A percentile compares a stretch with the other conserved stretches of the same genome.
Conservation (phyloP, 116 monocot genomes). For the Phalaenopsis hybrid region DNA sequence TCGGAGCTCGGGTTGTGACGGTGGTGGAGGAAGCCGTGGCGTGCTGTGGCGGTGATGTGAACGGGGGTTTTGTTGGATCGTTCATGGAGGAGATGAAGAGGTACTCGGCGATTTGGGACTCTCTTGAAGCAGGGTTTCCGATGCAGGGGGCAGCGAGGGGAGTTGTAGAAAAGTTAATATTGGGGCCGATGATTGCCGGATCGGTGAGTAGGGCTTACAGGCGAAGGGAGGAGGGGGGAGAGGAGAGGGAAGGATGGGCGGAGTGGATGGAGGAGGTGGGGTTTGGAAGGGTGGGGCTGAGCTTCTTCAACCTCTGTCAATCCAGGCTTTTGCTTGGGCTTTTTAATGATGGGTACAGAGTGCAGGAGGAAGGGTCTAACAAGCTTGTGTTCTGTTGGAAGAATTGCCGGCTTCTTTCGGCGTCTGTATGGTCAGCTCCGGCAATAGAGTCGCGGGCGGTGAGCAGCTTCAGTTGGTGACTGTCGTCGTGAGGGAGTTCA, state of each 20-base stretch:
- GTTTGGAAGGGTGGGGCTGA: background rate
- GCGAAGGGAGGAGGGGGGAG: conserved; percentile 6
- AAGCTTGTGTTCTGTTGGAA: conserved; percentile 13
- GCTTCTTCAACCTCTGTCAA: conserved; percentile 10
- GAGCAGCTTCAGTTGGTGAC: background rate
- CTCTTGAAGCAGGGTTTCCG: conserved; percentile 47
- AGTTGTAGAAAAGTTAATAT: conserved; percentile 31
- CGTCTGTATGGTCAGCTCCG: conserved; percentile 15
- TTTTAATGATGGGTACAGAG: conserved; percentile 11
- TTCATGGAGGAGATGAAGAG: conserved; percentile 45
- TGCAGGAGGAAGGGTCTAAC: conserved; percentile 4
- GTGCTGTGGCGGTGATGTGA: background rate
- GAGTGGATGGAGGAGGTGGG: conserved; percentile 8
- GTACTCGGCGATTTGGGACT: conserved; percentile 45
- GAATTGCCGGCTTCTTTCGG: conserved; percentile 4
- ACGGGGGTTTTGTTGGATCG: conserved; percentile 20
- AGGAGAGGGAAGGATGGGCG: conserved; percentile 6
- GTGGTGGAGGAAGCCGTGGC: conserved; percentile 41
- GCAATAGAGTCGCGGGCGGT: background rate
- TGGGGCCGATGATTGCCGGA: conserved; percentile 37
- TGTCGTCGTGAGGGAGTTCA: background rate
- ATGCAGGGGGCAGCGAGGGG: conserved; percentile 26
- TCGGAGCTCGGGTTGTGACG: conserved; percentile 29
- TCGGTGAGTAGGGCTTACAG: conserved; percentile 23
- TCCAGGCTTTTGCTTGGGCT: conserved; percentile 9